Evolutionary conservation across 257 asterid species (phyloP).

Genomic region (Vinca minor): DNA sequence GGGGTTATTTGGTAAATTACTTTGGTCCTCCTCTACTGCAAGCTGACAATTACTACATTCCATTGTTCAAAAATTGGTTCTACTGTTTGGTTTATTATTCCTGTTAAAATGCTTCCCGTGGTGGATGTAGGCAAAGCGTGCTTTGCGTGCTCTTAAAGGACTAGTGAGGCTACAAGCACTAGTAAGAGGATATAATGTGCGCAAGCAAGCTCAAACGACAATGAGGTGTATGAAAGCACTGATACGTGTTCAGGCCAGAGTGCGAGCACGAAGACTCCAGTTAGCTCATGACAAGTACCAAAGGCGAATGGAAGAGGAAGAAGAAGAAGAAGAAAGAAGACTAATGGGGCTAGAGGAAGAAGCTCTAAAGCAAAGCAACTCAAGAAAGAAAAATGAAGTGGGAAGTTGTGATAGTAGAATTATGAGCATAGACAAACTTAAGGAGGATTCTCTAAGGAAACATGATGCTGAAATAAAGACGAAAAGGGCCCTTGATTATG

Average conservation of each 20-base stretch:
- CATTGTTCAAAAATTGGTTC: background rate
- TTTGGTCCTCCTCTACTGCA: background rate
- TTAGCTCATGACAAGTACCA: slow-evolving; percentile 39
- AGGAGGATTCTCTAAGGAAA: slow-evolving; percentile 39
- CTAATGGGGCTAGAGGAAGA: slow-evolving; percentile 20
- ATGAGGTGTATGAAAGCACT: slow-evolving; percentile 97
- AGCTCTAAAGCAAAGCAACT: slow-evolving; percentile 27
- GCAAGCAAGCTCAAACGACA: slow-evolving; percentile 89
- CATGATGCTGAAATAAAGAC: slow-evolving; percentile 47
- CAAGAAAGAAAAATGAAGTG: slow-evolving; percentile 30
- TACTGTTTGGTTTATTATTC: no score
- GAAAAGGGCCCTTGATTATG: slow-evolving; percentile 71
- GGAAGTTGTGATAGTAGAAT: slow-evolving; percentile 46
- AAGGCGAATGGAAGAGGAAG: slow-evolving; percentile 38
- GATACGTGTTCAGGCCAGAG: slow-evolving; percentile 85
- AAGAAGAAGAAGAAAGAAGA: no score
- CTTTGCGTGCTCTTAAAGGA: slow-evolving; percentile 77
- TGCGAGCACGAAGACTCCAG: slow-evolving; percentile 67
- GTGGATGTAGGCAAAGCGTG: slow-evolving; percentile 64
- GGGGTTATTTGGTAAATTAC: slow-evolving; percentile 76
- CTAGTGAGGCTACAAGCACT: slow-evolving; percentile 90
- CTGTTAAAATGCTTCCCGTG: background rate
- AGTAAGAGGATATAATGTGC: slow-evolving; percentile 86
- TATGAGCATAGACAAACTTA: slow-evolving; percentile 34
- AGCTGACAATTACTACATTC: background rate